Percentiles rank a stretch among this genome's conserved stretches.
Conservation (phyloP, 108 stramenopile species). For the Pseudonitzschia multiseries region DNA sequence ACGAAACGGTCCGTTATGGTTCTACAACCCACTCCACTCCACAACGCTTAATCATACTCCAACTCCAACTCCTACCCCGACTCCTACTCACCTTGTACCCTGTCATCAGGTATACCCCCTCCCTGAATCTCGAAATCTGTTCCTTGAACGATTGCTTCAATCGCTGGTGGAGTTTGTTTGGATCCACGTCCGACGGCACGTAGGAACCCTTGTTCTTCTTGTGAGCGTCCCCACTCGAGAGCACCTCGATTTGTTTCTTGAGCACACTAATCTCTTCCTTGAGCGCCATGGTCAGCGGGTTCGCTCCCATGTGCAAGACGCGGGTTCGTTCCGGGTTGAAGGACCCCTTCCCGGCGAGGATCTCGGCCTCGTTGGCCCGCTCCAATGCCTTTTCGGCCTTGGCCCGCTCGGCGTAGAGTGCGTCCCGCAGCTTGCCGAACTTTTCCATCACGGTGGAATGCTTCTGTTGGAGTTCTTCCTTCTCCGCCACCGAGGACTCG, state of each 20-base stretch:
- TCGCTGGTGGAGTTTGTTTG: conserved; percentile 84
- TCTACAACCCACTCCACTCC: too few relatives aligned
- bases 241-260: conserved; percentile 50
- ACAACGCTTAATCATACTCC: too few relatives aligned
- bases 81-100: conserved; percentile 79
- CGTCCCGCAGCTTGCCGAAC: conserved; percentile 72
- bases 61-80: not conserved
- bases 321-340: conserved; percentile 76
- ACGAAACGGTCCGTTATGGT: too few relatives aligned
- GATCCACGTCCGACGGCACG: conserved; percentile 53
- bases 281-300: conserved; percentile 73
- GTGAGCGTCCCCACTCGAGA: conserved; percentile 11
- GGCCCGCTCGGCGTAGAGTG: conserved; percentile 66
- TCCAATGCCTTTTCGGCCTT: conserved; percentile 73
- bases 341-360: conserved; percentile 83
- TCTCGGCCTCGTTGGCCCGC: conserved; percentile 68
- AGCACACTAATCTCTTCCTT: conserved; percentile 63
- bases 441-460: conserved; percentile 75
- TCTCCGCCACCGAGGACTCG: conserved; percentile 19
- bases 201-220: conserved; percentile 6
- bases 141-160: conserved; percentile 91
- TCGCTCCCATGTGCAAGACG: conserved; percentile 72
- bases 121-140: conserved; percentile 86
- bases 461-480: conserved; percentile 48
- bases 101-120: conserved; percentile 92